Base-by-base conservation (phyloP, 2,329 filamentous ascomycete genomes). In the Ascocoryne sarcoides region DNA sequence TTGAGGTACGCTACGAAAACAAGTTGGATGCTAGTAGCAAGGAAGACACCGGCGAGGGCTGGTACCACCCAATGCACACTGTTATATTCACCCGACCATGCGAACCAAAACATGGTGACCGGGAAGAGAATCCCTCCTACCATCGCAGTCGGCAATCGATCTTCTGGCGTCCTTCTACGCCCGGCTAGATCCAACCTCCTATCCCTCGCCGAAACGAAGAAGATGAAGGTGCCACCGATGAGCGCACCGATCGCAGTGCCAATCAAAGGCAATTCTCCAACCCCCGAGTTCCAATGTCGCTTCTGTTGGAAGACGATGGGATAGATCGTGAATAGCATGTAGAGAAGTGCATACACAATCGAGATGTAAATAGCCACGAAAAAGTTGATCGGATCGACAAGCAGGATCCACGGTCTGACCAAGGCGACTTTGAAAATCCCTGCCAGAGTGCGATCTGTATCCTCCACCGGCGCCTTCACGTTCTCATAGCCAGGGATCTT, bases 301-400 rank as follows among this genome's bases (percentile, higher is more conserved):
- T 57, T 54, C 36, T 57, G 39, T 14, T 54, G 52, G 18, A 58
- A 58, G 3, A 58, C 47, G 10, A 57, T 52, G 4, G 55, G 48
- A 21, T 57, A 57, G 20, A 56, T 57, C 12, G 53, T 54, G 38
- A 58, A 58, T 1, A 58, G 39, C 51, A 57, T 55, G 21, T 58
- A 58, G 2, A 58, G 39, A 5, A 57, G 32, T 2, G 42, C 43
- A 33, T 58, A 58, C 1, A 56, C 53, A 4, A 56, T 40, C 0
- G 77, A 82, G 81, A 92, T 88, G 68, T 93, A 94, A 3, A 93
- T 52, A 1, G 81, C 78, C 55, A 93, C 82, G 55, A 90, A 75
- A 49, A 94, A 75, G 32, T 92, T 84, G 54, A 95, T 94, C 20
- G 84, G 77, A 61, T 94, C 87, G 58, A 94, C 92, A 0, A 95